Base-by-base conservation (phyloP, 2,329 filamentous ascomycete genomes). In the Talaromyces sp. region DNA sequence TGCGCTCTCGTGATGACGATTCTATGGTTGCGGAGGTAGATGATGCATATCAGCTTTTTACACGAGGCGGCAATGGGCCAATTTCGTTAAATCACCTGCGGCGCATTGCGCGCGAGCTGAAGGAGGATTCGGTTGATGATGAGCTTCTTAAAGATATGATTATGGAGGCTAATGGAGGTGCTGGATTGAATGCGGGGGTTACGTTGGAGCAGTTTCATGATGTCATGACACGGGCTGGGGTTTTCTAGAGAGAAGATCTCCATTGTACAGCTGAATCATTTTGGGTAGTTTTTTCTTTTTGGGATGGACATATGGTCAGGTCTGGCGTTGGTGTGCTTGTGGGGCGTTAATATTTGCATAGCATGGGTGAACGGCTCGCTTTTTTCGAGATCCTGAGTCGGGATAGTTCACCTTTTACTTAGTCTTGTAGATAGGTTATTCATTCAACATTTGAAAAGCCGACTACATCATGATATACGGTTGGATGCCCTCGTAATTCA, bases 61-160 rank as follows among this genome's bases (percentile, higher is more conserved):
- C 87, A 1, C 82, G 77, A 24, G 74, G 65, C 14, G 58, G 53
- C 7, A 66, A 65, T 17, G 79, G 82, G 2, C 84, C 83, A n/a
- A 96, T 99, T 61, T 94, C 89, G 2, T 66, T 97, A 24, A 82
- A 82, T 14, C 88, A 96, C 74, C 75, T 99, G 68, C 84, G 85
- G 67, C 81, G 88, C 65, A 87, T 97, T 49, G 91, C 92, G 37
- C 85, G 84, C 62, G 84, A 90, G 64, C 75, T 99, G 64, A 90
- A 91, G 73, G 91, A 96, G 74, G 90, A 86, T 47, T 63, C 57
- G 56, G 86, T 96, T 20, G 84, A 85, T 54, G 94, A 97, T 65
- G 87, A 90, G 44, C 75, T 96, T 67, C 76, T 99, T 67, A 85
- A 84, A 75, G 91, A 97, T 77, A 99, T 99, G 94, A 88, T 99